Evolutionary conservation across 2,329 filamentous ascomycete genomes (phyloP).

Genomic region (Pseudocercospora cruenta): DNA sequence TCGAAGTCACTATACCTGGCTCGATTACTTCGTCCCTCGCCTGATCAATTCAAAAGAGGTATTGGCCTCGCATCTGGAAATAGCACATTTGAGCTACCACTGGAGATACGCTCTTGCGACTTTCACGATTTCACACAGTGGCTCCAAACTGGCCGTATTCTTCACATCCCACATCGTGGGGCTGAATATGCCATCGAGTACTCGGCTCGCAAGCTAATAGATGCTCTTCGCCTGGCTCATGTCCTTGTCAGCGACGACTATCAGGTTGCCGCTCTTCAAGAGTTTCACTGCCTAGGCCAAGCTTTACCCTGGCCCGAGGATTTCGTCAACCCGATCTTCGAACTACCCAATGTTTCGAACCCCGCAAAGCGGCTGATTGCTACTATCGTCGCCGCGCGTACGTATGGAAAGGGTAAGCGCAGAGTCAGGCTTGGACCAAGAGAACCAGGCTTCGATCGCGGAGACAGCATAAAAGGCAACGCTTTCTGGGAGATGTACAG

Average conservation of each 20-base stretch:
- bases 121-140: slow-evolving; percentile 12
- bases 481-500: background rate
- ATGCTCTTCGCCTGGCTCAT: background rate
- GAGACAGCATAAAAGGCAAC: background rate
- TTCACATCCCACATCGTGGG: slow-evolving; percentile 11
- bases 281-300: background rate
- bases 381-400: background rate
- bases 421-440: background rate
- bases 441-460: background rate
- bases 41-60: background rate
- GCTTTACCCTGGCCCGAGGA: background rate
- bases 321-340: background rate
- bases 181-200: slow-evolving; percentile 8
- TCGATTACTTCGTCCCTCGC: background rate
- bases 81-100: background rate
- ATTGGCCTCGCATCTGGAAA: no score
- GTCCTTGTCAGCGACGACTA: background rate
- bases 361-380: background rate
- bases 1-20: background rate
- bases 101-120: background rate
- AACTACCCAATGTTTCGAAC: background rate
- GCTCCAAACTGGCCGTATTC: slow-evolving; percentile 21
- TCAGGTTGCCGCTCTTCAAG: background rate
- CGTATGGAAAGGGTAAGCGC: background rate
- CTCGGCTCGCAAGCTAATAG: background rate